Conservation (phyloP, 2,329 filamentous ascomycete genomes). For the Xylariaceae sp. region DNA sequence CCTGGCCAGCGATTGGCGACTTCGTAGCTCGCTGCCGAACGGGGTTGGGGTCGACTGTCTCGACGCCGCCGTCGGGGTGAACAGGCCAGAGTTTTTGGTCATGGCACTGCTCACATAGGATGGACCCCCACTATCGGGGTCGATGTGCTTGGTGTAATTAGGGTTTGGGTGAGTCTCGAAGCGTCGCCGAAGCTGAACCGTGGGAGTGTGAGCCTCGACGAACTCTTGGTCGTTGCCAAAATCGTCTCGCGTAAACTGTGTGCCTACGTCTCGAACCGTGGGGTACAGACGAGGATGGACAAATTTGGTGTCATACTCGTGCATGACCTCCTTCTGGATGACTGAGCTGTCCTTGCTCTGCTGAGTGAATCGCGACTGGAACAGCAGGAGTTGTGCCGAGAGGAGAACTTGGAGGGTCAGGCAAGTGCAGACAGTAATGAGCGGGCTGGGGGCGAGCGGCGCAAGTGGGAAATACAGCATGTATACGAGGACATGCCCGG, state of each 20-base stretch:
- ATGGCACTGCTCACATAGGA: slow-evolving; percentile 28
- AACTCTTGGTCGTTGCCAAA: slow-evolving; percentile 33
- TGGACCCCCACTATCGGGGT: slow-evolving; percentile 47
- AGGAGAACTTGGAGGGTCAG: slow-evolving; percentile 69
- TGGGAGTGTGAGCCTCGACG: slow-evolving; percentile 45
- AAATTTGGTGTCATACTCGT: slow-evolving; percentile 94
- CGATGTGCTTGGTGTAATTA: slow-evolving; percentile 65
- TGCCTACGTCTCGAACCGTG: slow-evolving; percentile 68
- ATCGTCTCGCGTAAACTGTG: slow-evolving; percentile 58
- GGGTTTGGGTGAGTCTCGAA: slow-evolving; percentile 81
- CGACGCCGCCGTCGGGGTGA: slow-evolving; percentile 30
- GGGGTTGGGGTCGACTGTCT: slow-evolving; percentile 24
- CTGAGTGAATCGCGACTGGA: slow-evolving; percentile 69
- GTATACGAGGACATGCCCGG: slow-evolving; percentile 86
- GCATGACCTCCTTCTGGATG: slow-evolving; percentile 84
- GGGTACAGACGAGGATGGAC: slow-evolving; percentile 86
- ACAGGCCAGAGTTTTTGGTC: slow-evolving; percentile 29
- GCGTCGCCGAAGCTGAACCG: slow-evolving; percentile 59
- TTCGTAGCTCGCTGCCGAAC: slow-evolving; percentile 21
- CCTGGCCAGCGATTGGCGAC: slow-evolving; percentile 49
- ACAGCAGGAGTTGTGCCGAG: slow-evolving; percentile 65
- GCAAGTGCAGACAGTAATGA: slow-evolving; percentile 76
- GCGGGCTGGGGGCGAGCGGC: slow-evolving; percentile 69
- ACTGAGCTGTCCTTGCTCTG: slow-evolving; percentile 78
- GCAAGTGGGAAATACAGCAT: slow-evolving; percentile 77